These are phyloP conservation scores for Scheffersomyces quercinus DNA, from an alignment of 1,139 yeast species.

Conservation along the genomic window DNA sequence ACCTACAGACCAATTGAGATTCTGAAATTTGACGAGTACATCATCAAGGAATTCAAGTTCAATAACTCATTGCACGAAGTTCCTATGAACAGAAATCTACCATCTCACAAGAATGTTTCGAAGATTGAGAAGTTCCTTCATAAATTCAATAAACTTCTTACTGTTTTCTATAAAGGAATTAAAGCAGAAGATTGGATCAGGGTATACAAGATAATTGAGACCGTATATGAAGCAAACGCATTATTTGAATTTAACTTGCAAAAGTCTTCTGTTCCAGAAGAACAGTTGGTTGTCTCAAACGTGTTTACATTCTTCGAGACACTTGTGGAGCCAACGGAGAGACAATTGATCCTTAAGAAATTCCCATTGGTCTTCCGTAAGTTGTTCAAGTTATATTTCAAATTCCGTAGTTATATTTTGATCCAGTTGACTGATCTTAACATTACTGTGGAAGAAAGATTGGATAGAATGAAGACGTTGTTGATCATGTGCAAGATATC, in stretches of 20 bases:
- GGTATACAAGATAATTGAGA: slow-evolving; percentile 72
- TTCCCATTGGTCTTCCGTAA: slow-evolving; percentile 74
- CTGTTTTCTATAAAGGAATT: slow-evolving; percentile 60
- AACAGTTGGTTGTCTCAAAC: slow-evolving; percentile 63
- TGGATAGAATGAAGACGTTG: slow-evolving; percentile 69
- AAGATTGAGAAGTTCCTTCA: slow-evolving; percentile 60
- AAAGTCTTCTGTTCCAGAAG: slow-evolving; percentile 44
- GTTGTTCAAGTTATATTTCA: slow-evolving; percentile 65
- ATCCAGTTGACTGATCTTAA: slow-evolving; percentile 65
- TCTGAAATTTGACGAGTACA: slow-evolving; percentile 40
- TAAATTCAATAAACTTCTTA: slow-evolving; percentile 63
- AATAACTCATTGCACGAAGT: slow-evolving; percentile 46
- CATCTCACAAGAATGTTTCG: slow-evolving; percentile 45
- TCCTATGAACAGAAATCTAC: slow-evolving; percentile 49
- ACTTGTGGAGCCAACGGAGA: slow-evolving; percentile 45
- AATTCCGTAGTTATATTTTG: slow-evolving; percentile 64
- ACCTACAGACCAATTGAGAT: slow-evolving; percentile 68
- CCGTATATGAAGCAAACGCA: slow-evolving; percentile 53
- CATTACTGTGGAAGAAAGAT: slow-evolving; percentile 57
- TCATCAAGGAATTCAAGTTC: slow-evolving; percentile 41
- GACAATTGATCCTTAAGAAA: slow-evolving; percentile 44
- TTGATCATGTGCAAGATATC: slow-evolving; percentile 67
- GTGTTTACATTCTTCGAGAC: slow-evolving; percentile 70
- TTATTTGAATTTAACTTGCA: slow-evolving; percentile 61
- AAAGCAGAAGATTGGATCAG: slow-evolving; percentile 78